Evolutionary conservation across 164 flowering plant genomes (phyloP).

Genomic region (Litsea cubeba): DNA sequence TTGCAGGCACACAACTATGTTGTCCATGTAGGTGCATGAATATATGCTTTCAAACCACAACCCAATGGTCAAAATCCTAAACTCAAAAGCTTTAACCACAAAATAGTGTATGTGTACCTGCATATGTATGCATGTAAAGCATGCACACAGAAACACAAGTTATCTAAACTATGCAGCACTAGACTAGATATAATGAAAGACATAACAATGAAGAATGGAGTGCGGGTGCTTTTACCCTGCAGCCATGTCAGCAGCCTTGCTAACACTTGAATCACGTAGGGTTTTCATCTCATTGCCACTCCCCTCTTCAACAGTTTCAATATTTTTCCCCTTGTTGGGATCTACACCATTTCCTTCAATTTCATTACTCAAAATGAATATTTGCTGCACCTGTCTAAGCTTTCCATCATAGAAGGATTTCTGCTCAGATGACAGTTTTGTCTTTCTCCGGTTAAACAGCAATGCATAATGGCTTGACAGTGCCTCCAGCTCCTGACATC

Average conservation of each 20-base stretch:
- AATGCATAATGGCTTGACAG: slow-evolving; percentile 80
- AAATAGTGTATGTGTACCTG: background rate
- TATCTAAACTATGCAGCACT: background rate
- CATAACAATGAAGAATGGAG: background rate
- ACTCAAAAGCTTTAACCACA: background rate
- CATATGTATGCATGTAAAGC: background rate
- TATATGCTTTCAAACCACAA: background rate
- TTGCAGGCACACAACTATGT: background rate
- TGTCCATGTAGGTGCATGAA: background rate
- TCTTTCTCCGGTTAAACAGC: slow-evolving; percentile 78
- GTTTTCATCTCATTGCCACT: slow-evolving; percentile 60
- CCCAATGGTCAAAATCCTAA: background rate
- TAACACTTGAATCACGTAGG: slow-evolving; percentile 79
- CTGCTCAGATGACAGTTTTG: slow-evolving; percentile 70
- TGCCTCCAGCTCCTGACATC: slow-evolving; percentile 83
- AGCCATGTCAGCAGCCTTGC: slow-evolving; percentile 98
- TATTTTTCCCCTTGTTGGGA: slow-evolving; percentile 74
- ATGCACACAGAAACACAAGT: no score
- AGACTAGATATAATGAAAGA: background rate
- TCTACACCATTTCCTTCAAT: slow-evolving; percentile 43
- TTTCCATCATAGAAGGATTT: slow-evolving; percentile 74
- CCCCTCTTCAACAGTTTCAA: slow-evolving; percentile 49
- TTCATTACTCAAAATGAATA: slow-evolving; percentile 57
- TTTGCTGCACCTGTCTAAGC: slow-evolving; percentile 73
- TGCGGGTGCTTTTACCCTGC: slow-evolving; percentile 60